Conservation (phyloP, 305 asterid genomes). For the Coffea humblotiana region DNA sequence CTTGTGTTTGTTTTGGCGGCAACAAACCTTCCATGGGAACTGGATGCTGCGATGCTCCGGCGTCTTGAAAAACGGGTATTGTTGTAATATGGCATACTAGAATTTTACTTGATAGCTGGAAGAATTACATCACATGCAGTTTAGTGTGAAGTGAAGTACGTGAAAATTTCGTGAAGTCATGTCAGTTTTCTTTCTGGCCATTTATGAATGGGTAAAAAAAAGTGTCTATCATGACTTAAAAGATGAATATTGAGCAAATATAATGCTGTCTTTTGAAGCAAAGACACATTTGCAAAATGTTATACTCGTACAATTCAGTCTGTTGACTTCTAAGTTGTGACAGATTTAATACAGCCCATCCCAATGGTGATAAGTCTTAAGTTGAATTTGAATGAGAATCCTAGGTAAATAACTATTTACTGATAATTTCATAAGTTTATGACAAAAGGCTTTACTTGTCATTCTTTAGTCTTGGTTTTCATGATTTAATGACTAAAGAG, state of each 20-base stretch:
- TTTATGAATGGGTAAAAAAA: not conserved
- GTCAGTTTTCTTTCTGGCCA: too few relatives aligned
- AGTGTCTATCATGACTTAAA: not conserved
- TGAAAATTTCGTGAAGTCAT: not conserved
- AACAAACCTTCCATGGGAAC: conserved; percentile 98
- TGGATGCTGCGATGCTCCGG: conserved; percentile 98
- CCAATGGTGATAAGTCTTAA: not conserved
- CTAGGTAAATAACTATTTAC: too few relatives aligned
- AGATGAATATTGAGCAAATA: not conserved
- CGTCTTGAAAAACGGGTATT: conserved; percentile 95
- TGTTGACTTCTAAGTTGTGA: not conserved
- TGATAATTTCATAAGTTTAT: not conserved
- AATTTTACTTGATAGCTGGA: not conserved
- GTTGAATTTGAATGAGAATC: not conserved
- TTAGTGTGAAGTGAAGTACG: not conserved
- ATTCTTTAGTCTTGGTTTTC: not conserved
- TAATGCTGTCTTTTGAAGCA: not conserved
- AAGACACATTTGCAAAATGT: not conserved
- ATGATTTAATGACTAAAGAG: not conserved
- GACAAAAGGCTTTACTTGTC: not conserved
- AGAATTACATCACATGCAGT: not conserved
- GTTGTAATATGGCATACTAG: conserved; percentile 3
- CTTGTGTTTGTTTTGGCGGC: conserved; percentile 98
- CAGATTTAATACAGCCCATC: not conserved
- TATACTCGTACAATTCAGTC: not conserved